Percentiles rank a stretch among this genome's conserved stretches.
These are phyloP conservation scores for Multifurca ochricompacta DNA, from an alignment of 768 basidiomycete genomes.

Conservation along the genomic window DNA sequence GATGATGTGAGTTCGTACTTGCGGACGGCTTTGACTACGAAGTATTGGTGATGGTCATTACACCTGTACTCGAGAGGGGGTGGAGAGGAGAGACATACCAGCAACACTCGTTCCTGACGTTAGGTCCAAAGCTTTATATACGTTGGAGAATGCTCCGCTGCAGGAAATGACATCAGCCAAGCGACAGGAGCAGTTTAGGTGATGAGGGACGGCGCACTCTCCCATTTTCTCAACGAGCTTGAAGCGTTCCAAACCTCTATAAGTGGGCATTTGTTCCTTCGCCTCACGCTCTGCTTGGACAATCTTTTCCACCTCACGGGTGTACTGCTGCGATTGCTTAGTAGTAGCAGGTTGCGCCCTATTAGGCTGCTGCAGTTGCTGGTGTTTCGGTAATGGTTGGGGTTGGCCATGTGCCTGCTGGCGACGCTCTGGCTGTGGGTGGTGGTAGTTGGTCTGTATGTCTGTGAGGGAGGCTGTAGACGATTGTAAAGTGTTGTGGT, in stretches of 20 bases:
- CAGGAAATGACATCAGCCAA: slow-evolving; percentile 22
- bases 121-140: slow-evolving; percentile 85
- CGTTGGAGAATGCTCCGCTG: slow-evolving; percentile 97
- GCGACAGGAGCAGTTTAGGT: slow-evolving; percentile 8
- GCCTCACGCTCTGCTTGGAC: slow-evolving; percentile 69
- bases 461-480: slow-evolving; percentile 8
- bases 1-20: slow-evolving; percentile 86
- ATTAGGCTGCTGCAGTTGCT: slow-evolving; percentile 23
- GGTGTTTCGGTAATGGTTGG: slow-evolving; percentile 26
- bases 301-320: slow-evolving; percentile 51
- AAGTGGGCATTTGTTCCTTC: slow-evolving; percentile 72
- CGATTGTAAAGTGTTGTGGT: slow-evolving; percentile 13
- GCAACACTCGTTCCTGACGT: slow-evolving; percentile 73
- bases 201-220: slow-evolving; percentile 63
- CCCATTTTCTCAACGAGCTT: slow-evolving; percentile 82
- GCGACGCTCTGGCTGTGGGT: slow-evolving; percentile 25
- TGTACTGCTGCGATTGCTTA: slow-evolving; percentile 28
- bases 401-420: slow-evolving; percentile 30
- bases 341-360: slow-evolving; percentile 4
- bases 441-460: slow-evolving; percentile 11
- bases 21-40: slow-evolving; percentile 83
- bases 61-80: slow-evolving; percentile 17
- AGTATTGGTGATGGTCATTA: slow-evolving; percentile 13
- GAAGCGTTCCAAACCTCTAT: slow-evolving; percentile 79
- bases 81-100: slow-evolving; percentile 39